Base-by-base conservation (phyloP, 2,329 filamentous ascomycete genomes). In the Purpureocillium lavendulum region DNA sequence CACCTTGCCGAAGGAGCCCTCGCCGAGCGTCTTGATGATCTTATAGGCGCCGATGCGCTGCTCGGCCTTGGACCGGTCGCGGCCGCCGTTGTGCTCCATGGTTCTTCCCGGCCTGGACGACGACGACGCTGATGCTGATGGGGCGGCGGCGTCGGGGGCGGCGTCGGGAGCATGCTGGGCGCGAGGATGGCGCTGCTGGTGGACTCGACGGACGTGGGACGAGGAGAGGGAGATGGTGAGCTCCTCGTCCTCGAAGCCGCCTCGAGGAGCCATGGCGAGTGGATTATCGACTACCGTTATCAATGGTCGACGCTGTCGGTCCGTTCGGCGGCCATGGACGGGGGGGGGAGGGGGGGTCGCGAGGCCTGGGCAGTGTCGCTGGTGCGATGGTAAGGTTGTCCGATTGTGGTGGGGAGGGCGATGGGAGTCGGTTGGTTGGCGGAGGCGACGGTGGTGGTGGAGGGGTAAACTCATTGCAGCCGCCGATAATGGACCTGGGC, bases 1-100 rank as follows among this genome's bases (percentile, higher is more conserved):
- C 60, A 98, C 92, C 69, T 98, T 98, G 53, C 92, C 92, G 61
- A 98, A 98, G 3, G 89, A 96, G 35, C 92, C 92, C 66, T 98
- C 92, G 41, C 92, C 92, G 12, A 98, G 75, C 13, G 90, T 96
- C 60, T 82, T 83, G 51, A 95, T 73, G 41, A 96, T 82, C 53
- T 84, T 85, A 69, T 98, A 98, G 63, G 89, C 86, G 49, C 88
- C 88, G 55, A 97, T 80, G 49, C 90, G 81, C 68, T 90, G 84
- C 67, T 85, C 87, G 47, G 80, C 77, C 66, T 75, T 81, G 67
- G 62, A 59, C 57, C 67, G 70, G 42, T 26, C 21, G 21, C 21
- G 21, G 21, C 21, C 73, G 59, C 44, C 61, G 57, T 41, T 56
- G 52, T 54, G 52, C 38, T 56, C 56, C 55, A 57, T 60, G 52